A percentile compares a stretch with the other conserved stretches of the same genome.
Evolutionary conservation across 2,329 filamentous ascomycete genomes (phyloP).

Genomic region (Cercospora sp.): DNA sequence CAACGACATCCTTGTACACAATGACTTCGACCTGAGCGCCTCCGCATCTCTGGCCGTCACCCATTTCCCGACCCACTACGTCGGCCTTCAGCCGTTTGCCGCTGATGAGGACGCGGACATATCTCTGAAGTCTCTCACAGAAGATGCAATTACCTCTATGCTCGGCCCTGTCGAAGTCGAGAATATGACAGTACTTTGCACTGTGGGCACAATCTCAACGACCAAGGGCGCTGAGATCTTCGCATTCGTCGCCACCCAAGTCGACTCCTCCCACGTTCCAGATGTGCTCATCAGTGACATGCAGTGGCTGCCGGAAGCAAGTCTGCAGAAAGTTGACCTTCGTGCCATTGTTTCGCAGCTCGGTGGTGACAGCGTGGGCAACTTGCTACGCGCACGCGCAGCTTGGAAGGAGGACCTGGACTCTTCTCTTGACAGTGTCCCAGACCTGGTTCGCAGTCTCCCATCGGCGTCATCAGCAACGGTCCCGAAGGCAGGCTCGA

Average conservation of each 20-base stretch:
- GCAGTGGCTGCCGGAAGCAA: constrained; percentile 16
- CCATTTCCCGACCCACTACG: neutral
- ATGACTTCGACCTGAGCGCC: neutral
- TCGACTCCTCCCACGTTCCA: constrained; percentile 4
- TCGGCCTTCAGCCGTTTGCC: neutral
- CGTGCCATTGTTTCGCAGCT: neutral
- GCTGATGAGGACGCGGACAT: constrained; percentile 6
- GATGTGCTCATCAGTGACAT: neutral
- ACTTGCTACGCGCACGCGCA: constrained; percentile 2
- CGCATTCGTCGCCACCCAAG: neutral
- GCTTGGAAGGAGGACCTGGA: constrained; percentile 4
- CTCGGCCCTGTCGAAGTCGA: constrained; percentile 9
- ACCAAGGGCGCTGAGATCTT: neutral
- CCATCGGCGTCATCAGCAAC: neutral
- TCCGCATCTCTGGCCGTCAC: neutral
- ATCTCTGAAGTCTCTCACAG: neutral
- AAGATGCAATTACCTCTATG: constrained; percentile 1
- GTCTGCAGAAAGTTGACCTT: constrained; percentile 1
- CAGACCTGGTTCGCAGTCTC: neutral
- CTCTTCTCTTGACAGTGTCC: neutral
- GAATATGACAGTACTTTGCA: neutral
- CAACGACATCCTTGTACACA: constrained; percentile 4
- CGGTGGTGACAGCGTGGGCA: neutral
- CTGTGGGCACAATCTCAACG: neutral
- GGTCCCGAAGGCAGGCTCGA: neutral